Conservation (phyloP, 1,139 yeast genomes). For the Candida mesenterica region DNA sequence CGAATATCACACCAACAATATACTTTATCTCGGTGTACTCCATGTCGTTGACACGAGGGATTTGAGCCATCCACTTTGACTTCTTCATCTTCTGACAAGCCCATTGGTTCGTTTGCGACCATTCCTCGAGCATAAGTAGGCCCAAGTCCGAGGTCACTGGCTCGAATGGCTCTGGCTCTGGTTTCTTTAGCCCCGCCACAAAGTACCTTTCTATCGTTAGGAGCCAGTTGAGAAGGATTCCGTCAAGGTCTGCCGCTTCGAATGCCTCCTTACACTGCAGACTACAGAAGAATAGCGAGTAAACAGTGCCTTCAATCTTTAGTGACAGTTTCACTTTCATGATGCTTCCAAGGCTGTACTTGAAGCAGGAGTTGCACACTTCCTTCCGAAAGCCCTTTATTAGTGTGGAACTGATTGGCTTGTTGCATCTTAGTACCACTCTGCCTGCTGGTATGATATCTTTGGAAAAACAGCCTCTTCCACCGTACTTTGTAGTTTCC, state of each 20-base stretch:
- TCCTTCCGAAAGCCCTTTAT: slow-evolving; percentile 61
- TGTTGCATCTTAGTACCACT: slow-evolving; percentile 35
- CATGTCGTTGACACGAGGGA: slow-evolving; percentile 35
- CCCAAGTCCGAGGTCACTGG: slow-evolving; percentile 26
- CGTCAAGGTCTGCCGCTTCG: slow-evolving; percentile 22
- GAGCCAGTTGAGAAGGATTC: slow-evolving; percentile 18
- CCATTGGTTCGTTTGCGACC: slow-evolving; percentile 39
- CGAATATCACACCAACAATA: slow-evolving; percentile 31
- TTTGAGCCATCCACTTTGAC: slow-evolving; percentile 24
- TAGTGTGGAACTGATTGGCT: slow-evolving; percentile 50
- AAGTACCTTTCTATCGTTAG: slow-evolving; percentile 28
- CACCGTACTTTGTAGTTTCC: slow-evolving; percentile 50
- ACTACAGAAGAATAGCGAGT: slow-evolving; percentile 53
- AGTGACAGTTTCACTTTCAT: slow-evolving; percentile 36
- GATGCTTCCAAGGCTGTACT: slow-evolving; percentile 48
- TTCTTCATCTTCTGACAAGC: slow-evolving; percentile 30
- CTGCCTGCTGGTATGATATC: slow-evolving; percentile 40
- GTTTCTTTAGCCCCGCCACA: slow-evolving; percentile 22
- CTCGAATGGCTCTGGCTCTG: slow-evolving; percentile 17
- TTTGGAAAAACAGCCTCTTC: slow-evolving; percentile 64
- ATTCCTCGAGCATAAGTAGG: slow-evolving; percentile 21
- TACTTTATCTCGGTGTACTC: slow-evolving; percentile 43
- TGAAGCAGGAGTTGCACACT: slow-evolving; percentile 58
- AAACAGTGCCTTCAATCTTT: slow-evolving; percentile 10
- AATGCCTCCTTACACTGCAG: slow-evolving; percentile 42